Percentiles rank a stretch among this genome's conserved stretches.
Conservation (phyloP, 2,329 filamentous ascomycete species). For the Aschersonia sp. region DNA sequence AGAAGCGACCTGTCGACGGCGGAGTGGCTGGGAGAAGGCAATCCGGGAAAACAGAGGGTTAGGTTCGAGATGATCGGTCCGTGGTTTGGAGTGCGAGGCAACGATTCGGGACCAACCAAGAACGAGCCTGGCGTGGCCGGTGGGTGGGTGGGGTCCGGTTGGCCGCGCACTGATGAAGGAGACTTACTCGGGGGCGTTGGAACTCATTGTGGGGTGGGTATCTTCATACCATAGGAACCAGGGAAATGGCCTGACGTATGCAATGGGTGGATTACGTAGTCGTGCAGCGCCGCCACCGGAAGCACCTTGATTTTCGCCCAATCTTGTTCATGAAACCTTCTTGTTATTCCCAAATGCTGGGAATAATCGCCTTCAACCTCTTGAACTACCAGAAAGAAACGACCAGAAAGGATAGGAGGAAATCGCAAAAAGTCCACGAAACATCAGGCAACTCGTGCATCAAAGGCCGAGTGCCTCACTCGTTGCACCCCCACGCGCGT, state of each 20-base stretch:
- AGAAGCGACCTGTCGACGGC: neutral
- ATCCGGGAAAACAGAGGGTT: neutral
- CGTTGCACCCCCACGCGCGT: no score
- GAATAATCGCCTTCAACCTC: no score
- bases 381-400: no score
- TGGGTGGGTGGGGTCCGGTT: neutral
- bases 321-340: neutral
- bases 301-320: neutral
- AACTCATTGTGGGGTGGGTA: neutral
- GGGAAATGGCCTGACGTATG: neutral
- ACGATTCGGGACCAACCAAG: neutral
- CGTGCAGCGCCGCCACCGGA: neutral
- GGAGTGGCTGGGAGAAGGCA: neutral
- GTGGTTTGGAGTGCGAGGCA: no score
- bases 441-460: no score
- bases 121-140: neutral
- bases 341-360: no score
- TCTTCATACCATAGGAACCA: neutral
- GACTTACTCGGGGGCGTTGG: neutral
- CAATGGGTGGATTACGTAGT: neutral
- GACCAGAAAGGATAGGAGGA: no score
- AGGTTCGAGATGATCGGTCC: neutral
- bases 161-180: neutral
- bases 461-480: no score
- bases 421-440: no score